Evolutionary conservation across 805 yeast genomes (phyloP).

Genomic region (Saccharomyces kudriavzevii): DNA sequence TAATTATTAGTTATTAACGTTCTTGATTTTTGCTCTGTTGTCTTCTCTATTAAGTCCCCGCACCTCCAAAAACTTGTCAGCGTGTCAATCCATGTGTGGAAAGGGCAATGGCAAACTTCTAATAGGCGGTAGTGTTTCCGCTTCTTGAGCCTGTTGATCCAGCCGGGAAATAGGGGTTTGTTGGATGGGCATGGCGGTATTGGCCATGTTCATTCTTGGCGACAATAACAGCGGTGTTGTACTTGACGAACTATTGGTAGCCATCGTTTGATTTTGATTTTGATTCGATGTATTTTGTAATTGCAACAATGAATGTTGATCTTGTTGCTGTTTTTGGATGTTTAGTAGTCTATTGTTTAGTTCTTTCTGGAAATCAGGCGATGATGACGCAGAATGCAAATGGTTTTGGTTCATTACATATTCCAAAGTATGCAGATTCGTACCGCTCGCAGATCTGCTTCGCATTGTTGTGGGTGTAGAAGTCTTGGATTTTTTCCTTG

Average conservation of each 20-base stretch:
- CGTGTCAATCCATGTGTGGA: constrained; percentile 10
- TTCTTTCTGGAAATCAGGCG: constrained; percentile 10
- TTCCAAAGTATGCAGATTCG: constrained; percentile 8
- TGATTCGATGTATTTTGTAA: background rate
- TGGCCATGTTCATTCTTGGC: constrained; percentile 5
- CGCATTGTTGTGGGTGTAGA: constrained; percentile 20
- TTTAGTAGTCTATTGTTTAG: constrained; percentile 15
- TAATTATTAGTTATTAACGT: background rate
- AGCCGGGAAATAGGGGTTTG: background rate
- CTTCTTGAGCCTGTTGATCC: constrained; percentile 4
- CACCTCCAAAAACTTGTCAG: background rate
- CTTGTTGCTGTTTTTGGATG: constrained; percentile 18
- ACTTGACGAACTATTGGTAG: constrained; percentile 6
- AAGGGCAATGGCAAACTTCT: constrained; percentile 28
- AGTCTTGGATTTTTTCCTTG: constrained; percentile 24
- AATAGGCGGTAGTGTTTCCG: constrained; percentile 22
- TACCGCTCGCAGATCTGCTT: constrained; percentile 22
- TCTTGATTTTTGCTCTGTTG: background rate
- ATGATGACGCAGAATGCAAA: background rate
- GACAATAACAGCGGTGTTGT: constrained; percentile 7
- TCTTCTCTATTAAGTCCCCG: background rate
- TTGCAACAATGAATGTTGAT: constrained; percentile 1
- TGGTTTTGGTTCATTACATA: background rate
- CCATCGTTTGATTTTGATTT: constrained; percentile 1
- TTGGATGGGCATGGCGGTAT: background rate